phyloP scores from a whole-genome alignment of 192 early-diverging fungal species.

The Coemansia sp. region DNA sequence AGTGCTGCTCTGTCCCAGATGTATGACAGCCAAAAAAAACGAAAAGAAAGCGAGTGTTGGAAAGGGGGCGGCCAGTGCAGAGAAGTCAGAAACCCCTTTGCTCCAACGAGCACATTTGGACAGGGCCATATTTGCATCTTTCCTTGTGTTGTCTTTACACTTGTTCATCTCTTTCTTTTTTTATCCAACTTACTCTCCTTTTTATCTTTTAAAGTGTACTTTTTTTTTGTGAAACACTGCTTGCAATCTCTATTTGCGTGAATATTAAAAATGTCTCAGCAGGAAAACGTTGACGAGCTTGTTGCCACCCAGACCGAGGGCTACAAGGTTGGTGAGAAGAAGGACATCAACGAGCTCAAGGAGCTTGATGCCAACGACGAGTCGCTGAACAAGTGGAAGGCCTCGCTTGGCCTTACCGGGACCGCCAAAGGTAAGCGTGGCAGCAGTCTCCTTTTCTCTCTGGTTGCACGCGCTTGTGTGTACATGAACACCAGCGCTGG shows the following conservation, averaged over 20 bases:
- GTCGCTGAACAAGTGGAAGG: slow-evolving; percentile 97
- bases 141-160: slow-evolving; percentile 10
- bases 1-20: no score
- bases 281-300: slow-evolving; percentile 58
- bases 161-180: slow-evolving; percentile 3
- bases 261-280: slow-evolving; percentile 24
- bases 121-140: background rate
- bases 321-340: slow-evolving; percentile 92
- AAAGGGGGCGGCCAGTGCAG: no score
- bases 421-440: slow-evolving; percentile 54
- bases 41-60: no score
- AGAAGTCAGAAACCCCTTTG: no score
- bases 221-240: background rate
- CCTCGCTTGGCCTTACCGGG: slow-evolving; percentile 76
- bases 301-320: slow-evolving; percentile 73
- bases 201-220: background rate
- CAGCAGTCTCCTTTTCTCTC: background rate
- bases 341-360: slow-evolving; percentile 81
- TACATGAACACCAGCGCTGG: no score
- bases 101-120: background rate
- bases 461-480: background rate
- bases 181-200: background rate
- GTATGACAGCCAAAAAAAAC: no score
- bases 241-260: background rate
- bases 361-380: slow-evolving; percentile 87